Evolutionary conservation across 2,329 filamentous ascomycete genomes (phyloP).

Genomic region (Chaetomiaceae sp.): DNA sequence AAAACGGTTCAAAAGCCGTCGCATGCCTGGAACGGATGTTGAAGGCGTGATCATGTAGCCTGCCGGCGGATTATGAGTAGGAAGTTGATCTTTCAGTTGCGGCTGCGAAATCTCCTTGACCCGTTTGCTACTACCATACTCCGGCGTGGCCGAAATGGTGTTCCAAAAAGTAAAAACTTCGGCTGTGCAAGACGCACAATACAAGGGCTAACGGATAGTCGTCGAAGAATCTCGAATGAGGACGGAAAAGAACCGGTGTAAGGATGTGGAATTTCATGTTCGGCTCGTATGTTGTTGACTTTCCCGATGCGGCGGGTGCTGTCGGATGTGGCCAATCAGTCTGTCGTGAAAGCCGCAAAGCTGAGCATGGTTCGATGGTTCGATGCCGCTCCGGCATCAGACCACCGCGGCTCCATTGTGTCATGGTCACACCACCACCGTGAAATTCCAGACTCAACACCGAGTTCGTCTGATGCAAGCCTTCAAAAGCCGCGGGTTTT

Average conservation of each 20-base stretch:
- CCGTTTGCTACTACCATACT: too few relatives aligned
- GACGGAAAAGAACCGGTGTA: background rate
- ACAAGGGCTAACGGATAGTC: too few relatives aligned
- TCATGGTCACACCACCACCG: conserved; percentile 19
- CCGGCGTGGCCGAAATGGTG: too few relatives aligned
- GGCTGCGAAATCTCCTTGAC: too few relatives aligned
- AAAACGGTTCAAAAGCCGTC: too few relatives aligned
- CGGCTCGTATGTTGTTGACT: background rate
- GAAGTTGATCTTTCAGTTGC: too few relatives aligned
- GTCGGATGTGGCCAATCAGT: conserved; percentile 7
- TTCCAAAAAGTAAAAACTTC: too few relatives aligned
- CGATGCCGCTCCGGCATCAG: conserved; percentile 17
- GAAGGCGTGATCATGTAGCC: too few relatives aligned
- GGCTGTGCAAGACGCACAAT: too few relatives aligned
- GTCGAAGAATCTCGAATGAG: too few relatives aligned
- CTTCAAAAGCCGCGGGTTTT: conserved; percentile 8
- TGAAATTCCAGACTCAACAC: background rate
- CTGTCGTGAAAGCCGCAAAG: background rate
- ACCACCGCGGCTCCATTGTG: conserved; percentile 17
- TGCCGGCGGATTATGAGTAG: too few relatives aligned
- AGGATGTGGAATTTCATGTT: background rate
- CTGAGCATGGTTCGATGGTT: conserved; percentile 6
- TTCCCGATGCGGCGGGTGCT: background rate
- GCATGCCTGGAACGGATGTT: too few relatives aligned
- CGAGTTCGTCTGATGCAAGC: background rate